Percentiles rank a stretch among this genome's conserved stretches.
Conservation (phyloP, 1,284 basidiomycete genomes). For the Papiliotrema fonsecae region DNA sequence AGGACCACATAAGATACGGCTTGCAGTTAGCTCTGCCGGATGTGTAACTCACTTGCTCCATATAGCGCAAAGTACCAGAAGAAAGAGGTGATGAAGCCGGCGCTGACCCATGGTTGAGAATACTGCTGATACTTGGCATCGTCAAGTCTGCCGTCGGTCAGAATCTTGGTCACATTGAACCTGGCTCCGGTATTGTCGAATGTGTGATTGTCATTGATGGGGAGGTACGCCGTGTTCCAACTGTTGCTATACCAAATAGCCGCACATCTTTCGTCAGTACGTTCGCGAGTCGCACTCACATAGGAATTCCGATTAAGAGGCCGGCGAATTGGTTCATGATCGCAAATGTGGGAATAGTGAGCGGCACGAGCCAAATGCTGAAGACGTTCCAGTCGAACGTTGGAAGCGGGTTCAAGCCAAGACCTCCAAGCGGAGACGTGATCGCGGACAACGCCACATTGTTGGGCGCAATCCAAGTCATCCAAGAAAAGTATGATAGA, state of each 20-base stretch:
- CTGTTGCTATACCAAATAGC: constrained; percentile 27
- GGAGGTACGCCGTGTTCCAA: constrained; percentile 34
- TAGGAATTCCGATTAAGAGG: constrained; percentile 30
- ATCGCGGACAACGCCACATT: constrained; percentile 13
- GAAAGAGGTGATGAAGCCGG: constrained; percentile 37
- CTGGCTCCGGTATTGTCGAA: constrained; percentile 25
- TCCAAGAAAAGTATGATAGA: constrained; percentile 57
- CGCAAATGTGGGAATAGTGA: constrained; percentile 15
- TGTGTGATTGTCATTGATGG: constrained; percentile 29
- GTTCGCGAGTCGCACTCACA: neutral
- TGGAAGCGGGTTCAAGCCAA: constrained; percentile 36
- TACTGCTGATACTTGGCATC: constrained; percentile 34
- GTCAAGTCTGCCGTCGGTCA: constrained; percentile 31
- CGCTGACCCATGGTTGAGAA: constrained; percentile 35
- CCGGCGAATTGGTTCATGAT: constrained; percentile 52
- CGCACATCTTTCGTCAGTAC: constrained; percentile 7
- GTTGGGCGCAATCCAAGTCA: constrained; percentile 56
- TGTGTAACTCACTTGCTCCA: constrained; percentile 16
- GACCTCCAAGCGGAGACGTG: neutral
- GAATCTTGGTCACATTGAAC: constrained; percentile 43
- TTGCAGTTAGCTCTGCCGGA: neutral
- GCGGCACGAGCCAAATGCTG: constrained; percentile 10
- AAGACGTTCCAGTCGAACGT: constrained; percentile 34
- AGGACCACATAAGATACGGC: constrained; percentile 33
- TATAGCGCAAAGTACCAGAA: constrained; percentile 41